Evolutionary conservation across 164 flowering plant species (phyloP).

Genomic region (Buxus sempervirens): DNA sequence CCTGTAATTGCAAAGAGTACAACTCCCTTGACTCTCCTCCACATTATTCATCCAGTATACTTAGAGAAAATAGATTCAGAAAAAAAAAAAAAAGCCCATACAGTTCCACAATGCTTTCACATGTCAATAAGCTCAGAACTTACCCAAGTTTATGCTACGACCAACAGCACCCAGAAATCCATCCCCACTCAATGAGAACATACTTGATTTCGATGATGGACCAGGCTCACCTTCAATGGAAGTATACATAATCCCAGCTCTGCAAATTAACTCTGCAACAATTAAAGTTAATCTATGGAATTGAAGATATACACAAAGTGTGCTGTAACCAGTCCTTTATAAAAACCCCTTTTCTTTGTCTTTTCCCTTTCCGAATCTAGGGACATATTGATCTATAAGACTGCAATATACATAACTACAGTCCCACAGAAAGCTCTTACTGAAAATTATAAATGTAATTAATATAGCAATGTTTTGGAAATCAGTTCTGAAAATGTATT

Average conservation of each 20-base stretch:
- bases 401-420: no score
- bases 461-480: background rate
- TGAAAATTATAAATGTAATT: no score
- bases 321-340: background rate
- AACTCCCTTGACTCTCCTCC: background rate
- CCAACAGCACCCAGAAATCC: conserved; percentile 82
- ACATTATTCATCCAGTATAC: no score
- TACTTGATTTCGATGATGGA: conserved; percentile 43
- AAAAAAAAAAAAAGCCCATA: background rate
- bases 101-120: background rate
- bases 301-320: conserved; percentile 2
- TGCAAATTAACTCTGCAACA: conserved; percentile 65
- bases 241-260: conserved; percentile 95
- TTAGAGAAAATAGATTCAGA: no score
- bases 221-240: conserved; percentile 34
- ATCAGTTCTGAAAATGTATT: no score
- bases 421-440: no score
- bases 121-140: conserved; percentile 3
- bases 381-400: no score
- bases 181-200: conserved; percentile 77
- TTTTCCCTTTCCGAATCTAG: no score
- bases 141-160: conserved; percentile 87
- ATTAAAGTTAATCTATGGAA: conserved; percentile 43
- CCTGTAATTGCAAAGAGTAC: conserved; percentile 35
- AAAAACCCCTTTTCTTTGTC: no score